Evolutionary conservation across 768 basidiomycete species (phyloP).

Genomic region (Hygrophorus russula): DNA sequence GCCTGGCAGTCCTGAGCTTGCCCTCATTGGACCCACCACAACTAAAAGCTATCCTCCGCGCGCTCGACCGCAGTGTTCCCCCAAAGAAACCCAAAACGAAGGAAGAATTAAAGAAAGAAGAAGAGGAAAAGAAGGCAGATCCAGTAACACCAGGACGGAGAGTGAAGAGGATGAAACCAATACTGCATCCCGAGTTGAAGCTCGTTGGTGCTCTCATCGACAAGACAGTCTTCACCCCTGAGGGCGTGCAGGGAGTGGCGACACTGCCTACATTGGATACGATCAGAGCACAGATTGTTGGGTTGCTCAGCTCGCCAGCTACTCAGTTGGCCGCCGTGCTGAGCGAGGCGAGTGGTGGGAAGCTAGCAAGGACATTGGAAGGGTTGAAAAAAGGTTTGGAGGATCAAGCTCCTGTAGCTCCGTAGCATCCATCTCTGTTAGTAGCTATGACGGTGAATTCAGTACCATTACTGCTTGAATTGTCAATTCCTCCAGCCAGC

Average conservation of each 20-base stretch:
- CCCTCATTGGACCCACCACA: conserved; percentile 65
- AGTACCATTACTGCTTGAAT: too few relatives aligned
- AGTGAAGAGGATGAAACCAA: conserved; percentile 45
- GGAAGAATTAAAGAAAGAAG: conserved; percentile 37
- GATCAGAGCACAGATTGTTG: conserved; percentile 75
- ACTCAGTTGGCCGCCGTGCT: conserved; percentile 63
- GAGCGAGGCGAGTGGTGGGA: conserved; percentile 57
- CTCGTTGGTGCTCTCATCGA: conserved; percentile 77
- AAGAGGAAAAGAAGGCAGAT: conserved; percentile 48
- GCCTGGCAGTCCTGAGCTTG: conserved; percentile 53
- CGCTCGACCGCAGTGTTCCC: conserved; percentile 58
- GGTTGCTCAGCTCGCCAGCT: conserved; percentile 66
- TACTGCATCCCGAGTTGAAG: conserved; percentile 51
- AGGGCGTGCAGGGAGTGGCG: conserved; percentile 50
- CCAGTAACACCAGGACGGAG: conserved; percentile 61
- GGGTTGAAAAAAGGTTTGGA: conserved; percentile 47
- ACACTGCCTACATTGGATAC: conserved; percentile 71
- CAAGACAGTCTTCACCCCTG: conserved; percentile 51
- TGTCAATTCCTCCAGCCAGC: too few relatives aligned
- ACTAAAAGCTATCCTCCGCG: conserved; percentile 52
- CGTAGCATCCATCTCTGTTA: too few relatives aligned
- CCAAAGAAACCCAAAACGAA: conserved; percentile 40
- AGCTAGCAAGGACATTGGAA: conserved; percentile 60
- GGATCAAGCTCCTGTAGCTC: conserved; percentile 6
- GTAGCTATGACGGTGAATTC: too few relatives aligned